Evolutionary conservation across 306 rosid genomes (phyloP).

Genomic region (Comarum palustre): DNA sequence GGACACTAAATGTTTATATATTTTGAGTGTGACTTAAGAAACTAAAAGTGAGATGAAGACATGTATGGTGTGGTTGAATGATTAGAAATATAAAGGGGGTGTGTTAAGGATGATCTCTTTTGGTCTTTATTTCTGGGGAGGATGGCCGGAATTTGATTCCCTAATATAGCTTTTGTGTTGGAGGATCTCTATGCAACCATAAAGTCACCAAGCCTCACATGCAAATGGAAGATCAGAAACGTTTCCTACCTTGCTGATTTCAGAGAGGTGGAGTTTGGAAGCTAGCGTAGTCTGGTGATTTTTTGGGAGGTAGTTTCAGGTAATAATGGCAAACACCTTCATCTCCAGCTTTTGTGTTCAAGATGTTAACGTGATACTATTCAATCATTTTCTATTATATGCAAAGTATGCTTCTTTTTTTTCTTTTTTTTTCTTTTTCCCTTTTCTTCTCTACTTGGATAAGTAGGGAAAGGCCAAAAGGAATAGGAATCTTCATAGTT

Average conservation of each 20-base stretch:
- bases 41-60: slow-evolving; percentile 12
- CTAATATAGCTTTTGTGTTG: slow-evolving; percentile 6
- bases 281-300: neutral
- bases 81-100: slow-evolving; percentile 34
- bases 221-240: slow-evolving; percentile 9
- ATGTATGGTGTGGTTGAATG: slow-evolving; percentile 48
- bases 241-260: neutral
- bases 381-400: neutral
- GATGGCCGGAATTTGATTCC: slow-evolving; percentile 2
- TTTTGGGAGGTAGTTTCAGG: neutral
- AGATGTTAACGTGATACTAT: neutral
- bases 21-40: neutral
- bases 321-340: neutral
- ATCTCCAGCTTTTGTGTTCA: neutral
- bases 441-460: neutral
- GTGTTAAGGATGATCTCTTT: slow-evolving; percentile 34
- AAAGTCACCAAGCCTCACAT: slow-evolving; percentile 20
- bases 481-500: neutral
- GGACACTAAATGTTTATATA: no score
- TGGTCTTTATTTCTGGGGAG: neutral
- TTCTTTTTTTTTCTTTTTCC: neutral
- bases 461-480: neutral
- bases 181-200: slow-evolving; percentile 14
- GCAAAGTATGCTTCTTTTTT: neutral
- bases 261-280: slow-evolving; percentile 14